These are phyloP conservation scores for Pleurozium schreberi DNA, from an alignment of 225 moss, liverwort and hornwort genomes.

Conservation along the genomic window DNA sequence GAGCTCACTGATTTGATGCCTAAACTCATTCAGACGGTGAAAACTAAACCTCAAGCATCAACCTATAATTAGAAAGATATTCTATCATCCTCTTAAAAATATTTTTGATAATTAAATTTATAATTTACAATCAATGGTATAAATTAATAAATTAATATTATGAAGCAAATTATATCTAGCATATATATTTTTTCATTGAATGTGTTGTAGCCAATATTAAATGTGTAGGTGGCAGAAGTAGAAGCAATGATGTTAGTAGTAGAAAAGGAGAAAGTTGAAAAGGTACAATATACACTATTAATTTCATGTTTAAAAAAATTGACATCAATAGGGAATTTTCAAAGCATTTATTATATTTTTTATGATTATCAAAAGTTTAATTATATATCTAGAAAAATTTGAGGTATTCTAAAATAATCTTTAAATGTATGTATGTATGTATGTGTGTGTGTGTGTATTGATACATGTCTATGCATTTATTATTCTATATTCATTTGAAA, in stretches of 20 bases:
- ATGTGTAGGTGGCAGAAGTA: slow-evolving; percentile 62
- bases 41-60: not conserved
- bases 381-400: not conserved
- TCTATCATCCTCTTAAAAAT: not conserved
- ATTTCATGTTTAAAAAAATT: not conserved
- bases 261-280: slow-evolving; percentile 86
- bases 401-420: no score
- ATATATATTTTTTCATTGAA: not conserved
- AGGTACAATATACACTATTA: not conserved
- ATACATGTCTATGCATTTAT: no score
- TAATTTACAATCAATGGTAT: not conserved
- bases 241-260: slow-evolving; percentile 79
- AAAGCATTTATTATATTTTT: not conserved
- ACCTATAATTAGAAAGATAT: not conserved
- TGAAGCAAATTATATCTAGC: not conserved
- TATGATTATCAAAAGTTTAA: not conserved
- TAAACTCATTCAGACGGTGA: slow-evolving; percentile 66
- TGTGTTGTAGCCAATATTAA: not conserved
- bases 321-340: not conserved
- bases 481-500: not conserved
- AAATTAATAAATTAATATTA: not conserved
- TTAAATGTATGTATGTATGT: no score
- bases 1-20: slow-evolving; percentile 86
- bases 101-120: no score
- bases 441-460: no score